Conservation (phyloP, 2,329 filamentous ascomycete genomes). For the Fusarium humuli region DNA sequence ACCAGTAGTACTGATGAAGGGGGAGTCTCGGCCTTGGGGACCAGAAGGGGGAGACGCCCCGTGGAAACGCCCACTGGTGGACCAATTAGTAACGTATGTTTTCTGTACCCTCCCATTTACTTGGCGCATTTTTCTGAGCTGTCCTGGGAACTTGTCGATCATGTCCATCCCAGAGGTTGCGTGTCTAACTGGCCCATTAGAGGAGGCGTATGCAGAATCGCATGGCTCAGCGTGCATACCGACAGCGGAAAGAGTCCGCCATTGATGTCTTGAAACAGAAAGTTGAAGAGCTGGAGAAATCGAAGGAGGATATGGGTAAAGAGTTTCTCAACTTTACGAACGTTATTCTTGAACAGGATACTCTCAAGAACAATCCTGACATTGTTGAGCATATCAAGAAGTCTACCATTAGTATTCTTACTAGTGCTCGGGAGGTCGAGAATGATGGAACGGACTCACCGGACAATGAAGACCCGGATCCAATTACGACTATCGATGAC, state of each 20-base stretch:
- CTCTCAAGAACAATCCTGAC: neutral
- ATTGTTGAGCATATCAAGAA: slow-evolving; percentile 15
- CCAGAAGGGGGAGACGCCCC: slow-evolving; percentile 7
- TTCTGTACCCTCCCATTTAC: neutral
- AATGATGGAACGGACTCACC: no score
- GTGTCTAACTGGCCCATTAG: neutral
- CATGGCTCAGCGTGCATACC: slow-evolving; percentile 21
- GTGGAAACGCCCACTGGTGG: neutral
- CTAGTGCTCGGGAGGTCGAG: neutral
- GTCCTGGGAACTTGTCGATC: accelerated
- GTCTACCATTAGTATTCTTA: slow-evolving; percentile 1
- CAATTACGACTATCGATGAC: accelerated
- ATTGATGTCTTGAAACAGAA: slow-evolving; percentile 14
- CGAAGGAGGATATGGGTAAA: neutral
- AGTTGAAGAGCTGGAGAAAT: neutral
- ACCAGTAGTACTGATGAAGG: neutral
- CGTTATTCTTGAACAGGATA: slow-evolving; percentile 1
- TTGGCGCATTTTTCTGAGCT: neutral
- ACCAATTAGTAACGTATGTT: slow-evolving; percentile 6
- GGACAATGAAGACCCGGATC: neutral
- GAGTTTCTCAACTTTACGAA: slow-evolving; percentile 12
- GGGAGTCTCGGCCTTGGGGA: accelerated
- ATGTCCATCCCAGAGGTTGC: no score
- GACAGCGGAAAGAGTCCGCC: slow-evolving; percentile 14
- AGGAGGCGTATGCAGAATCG: slow-evolving; percentile 15